phyloP scores from a whole-genome alignment of 2,329 filamentous ascomycete species.

The Trematosphaeria pertusa region DNA sequence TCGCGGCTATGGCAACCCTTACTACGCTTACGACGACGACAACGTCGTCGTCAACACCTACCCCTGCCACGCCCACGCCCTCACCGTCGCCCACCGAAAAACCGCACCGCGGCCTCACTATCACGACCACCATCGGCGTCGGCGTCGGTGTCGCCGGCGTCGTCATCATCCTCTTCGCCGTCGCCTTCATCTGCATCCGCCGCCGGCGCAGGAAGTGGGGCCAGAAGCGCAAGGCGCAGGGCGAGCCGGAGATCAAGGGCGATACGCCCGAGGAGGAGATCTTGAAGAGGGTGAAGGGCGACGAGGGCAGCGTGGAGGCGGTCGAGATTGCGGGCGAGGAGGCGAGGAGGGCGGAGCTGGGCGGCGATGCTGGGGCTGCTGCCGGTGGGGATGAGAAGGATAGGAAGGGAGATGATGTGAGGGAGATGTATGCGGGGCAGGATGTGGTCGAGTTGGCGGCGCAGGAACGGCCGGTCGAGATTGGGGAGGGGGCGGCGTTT shows the following conservation, averaged over 20 bases:
- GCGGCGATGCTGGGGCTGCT: not conserved
- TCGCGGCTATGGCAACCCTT: not conserved
- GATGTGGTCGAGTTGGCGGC: not conserved
- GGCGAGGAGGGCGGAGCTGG: not conserved
- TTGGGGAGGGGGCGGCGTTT: not conserved
- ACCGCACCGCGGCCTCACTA: slow-evolving; percentile 8
- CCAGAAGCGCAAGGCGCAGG: slow-evolving; percentile 8
- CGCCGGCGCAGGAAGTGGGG: slow-evolving; percentile 10
- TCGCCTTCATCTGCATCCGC: slow-evolving; percentile 20
- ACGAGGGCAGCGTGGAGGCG: not conserved
- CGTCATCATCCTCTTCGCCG: slow-evolving; percentile 17
- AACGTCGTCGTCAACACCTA: not conserved
- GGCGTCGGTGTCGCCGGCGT: slow-evolving; percentile 23
- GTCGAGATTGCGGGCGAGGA: not conserved
- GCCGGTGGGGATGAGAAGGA: not conserved
- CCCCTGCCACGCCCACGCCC: not conserved
- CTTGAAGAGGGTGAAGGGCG: slow-evolving; percentile 5
- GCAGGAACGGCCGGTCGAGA: not conserved
- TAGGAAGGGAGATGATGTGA: not conserved
- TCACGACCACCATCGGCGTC: slow-evolving; percentile 23
- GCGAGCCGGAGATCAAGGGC: not conserved
- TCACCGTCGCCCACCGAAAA: not conserved
- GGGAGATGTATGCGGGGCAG: not conserved
- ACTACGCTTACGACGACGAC: not conserved
- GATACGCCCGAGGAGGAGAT: slow-evolving; percentile 23